phyloP scores from a whole-genome alignment of 306 rosid genomes.

The Calophaca sinica region DNA sequence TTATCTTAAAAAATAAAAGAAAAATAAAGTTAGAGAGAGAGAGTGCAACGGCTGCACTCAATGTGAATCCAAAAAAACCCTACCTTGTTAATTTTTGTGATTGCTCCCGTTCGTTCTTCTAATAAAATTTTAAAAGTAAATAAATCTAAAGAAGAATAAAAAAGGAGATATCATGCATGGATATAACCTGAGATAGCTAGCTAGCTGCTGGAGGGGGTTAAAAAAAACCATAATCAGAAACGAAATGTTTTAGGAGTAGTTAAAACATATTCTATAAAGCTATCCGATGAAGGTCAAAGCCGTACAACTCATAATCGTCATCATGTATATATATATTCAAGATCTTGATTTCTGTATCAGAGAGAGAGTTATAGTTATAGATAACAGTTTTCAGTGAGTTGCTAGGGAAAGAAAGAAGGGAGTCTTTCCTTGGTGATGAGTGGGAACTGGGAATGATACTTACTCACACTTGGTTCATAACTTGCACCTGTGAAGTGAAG shows the following conservation, averaged over 20 bases:
- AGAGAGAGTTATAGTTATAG: not conserved
- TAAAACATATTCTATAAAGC: no score
- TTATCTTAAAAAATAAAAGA: no score
- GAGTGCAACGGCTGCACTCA: no score
- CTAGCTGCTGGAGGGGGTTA: not conserved
- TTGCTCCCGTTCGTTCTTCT: no score
- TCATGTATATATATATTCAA: not conserved
- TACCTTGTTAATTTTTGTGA: no score
- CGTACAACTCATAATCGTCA: not conserved
- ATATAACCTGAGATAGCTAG: not conserved
- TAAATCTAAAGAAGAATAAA: not conserved
- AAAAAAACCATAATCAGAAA: not conserved
- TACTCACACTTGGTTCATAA: no score
- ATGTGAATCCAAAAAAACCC: no score
- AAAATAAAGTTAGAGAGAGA: no score
- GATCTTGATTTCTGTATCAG: constrained; percentile 24
- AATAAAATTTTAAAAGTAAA: no score
- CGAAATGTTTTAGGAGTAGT: not conserved
- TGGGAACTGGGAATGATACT: no score
- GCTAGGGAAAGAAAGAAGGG: not conserved
- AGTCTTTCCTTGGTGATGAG: no score
- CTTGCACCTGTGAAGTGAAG: no score
- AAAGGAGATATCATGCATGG: not conserved
- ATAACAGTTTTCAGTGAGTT: not conserved
- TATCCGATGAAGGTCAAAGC: not conserved